phyloP scores from a whole-genome alignment of 2,329 filamentous ascomycete genomes.

The Aspergillus eucalypticola region DNA sequence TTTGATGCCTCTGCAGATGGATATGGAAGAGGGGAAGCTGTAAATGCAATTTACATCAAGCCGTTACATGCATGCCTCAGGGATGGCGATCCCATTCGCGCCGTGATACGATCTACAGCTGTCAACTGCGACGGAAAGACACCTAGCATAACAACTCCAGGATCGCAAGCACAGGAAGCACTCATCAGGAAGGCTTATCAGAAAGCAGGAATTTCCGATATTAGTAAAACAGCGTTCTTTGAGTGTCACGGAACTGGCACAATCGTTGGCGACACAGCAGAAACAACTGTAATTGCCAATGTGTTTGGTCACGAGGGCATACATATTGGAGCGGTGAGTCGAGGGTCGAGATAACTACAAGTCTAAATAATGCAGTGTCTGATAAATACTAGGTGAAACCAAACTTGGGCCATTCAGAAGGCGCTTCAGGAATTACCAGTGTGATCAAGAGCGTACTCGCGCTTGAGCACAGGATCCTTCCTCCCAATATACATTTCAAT shows the following conservation, averaged over 20 bases:
- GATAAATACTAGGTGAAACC: slow-evolving; percentile 24
- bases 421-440: slow-evolving; percentile 28
- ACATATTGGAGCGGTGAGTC: slow-evolving; percentile 21
- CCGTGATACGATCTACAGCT: slow-evolving; percentile 34
- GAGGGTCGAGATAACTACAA: too few relatives aligned
- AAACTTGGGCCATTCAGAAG: slow-evolving; percentile 31
- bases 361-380: too few relatives aligned
- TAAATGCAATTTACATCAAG: slow-evolving; percentile 34
- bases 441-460: slow-evolving; percentile 28
- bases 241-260: slow-evolving; percentile 26
- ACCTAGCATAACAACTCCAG: slow-evolving; percentile 20
- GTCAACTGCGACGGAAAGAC: slow-evolving; percentile 33
- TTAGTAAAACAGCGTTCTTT: slow-evolving; percentile 13
- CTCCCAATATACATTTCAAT: slow-evolving; percentile 32
- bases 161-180: slow-evolving; percentile 15
- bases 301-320: slow-evolving; percentile 17
- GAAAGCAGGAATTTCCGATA: slow-evolving; percentile 1
- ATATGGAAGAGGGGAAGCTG: slow-evolving; percentile 34
- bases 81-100: slow-evolving; percentile 34
- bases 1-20: slow-evolving; percentile 32
- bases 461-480: slow-evolving; percentile 26
- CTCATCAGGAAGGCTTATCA: slow-evolving; percentile 13
- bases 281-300: slow-evolving; percentile 18
- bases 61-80: slow-evolving; percentile 26
- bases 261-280: slow-evolving; percentile 19